Conservation (phyloP, 352 stramenopile genomes). For the Globisporangium takayamanum region DNA sequence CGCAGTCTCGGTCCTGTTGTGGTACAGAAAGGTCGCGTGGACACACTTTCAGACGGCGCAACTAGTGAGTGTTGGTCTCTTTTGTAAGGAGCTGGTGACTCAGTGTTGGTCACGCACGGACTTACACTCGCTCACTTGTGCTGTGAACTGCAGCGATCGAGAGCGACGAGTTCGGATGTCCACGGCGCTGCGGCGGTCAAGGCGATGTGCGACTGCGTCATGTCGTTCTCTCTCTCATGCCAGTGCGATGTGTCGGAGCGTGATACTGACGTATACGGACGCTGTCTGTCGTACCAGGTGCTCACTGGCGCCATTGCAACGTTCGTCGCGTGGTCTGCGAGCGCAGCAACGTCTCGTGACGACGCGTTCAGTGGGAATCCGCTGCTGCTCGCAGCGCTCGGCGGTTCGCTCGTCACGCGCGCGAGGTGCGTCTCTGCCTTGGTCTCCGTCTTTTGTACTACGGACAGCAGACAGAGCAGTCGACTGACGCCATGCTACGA, state of each 20-base stretch:
- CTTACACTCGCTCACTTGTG: not conserved
- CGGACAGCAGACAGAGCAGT: not conserved
- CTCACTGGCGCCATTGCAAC: constrained; percentile 77
- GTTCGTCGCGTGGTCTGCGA: constrained; percentile 68
- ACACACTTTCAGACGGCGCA: constrained; percentile 75
- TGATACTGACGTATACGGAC: not conserved
- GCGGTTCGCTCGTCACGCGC: constrained; percentile 74
- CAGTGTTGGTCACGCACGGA: not conserved
- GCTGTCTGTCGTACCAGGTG: constrained; percentile 26
- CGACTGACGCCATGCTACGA: not conserved
- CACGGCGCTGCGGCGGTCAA: constrained; percentile 87
- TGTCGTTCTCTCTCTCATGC: not conserved
- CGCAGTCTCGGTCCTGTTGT: constrained; percentile 76
- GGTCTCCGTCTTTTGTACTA: no score
- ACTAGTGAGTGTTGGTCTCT: constrained; percentile 31
- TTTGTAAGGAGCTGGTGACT: not conserved
- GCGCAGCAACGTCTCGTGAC: constrained; percentile 27
- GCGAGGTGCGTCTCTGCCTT: constrained; percentile 33
- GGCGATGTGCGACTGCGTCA: constrained; percentile 78
- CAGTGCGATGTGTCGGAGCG: not conserved
- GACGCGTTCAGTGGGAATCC: constrained; percentile 34
- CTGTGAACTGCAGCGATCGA: constrained; percentile 28
- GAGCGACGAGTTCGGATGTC: constrained; percentile 64
- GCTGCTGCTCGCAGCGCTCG: constrained; percentile 65
- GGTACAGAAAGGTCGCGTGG: constrained; percentile 75